phyloP scores from a whole-genome alignment of 495 filamentous ascomycete genomes.

The Trypethelium eluteriae region DNA sequence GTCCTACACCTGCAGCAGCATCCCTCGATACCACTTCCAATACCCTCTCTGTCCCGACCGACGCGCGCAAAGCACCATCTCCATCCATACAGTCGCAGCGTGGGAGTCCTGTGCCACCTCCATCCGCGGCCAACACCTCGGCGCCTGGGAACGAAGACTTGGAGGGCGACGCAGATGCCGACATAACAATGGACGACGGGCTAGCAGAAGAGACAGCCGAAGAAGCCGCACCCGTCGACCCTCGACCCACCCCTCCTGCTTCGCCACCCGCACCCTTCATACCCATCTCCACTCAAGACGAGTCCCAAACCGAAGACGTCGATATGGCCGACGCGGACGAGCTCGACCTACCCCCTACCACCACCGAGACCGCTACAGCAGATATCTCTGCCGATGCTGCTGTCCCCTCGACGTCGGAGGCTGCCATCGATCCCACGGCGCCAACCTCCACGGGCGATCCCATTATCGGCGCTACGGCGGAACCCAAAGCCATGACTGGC shows the following conservation, averaged over 20 bases:
- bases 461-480: not conserved
- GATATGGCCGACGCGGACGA: constrained; percentile 11
- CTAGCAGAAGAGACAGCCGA: constrained; percentile 11
- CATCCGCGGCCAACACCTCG: no score
- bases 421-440: constrained; percentile 10
- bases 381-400: constrained; percentile 27
- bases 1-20: constrained; percentile 34
- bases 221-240: not conserved
- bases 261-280: not conserved
- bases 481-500: not conserved
- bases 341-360: not conserved
- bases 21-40: not conserved
- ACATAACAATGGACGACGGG: constrained; percentile 6
- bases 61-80: constrained; percentile 8
- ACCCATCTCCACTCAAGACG: no score
- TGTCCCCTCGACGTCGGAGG: constrained; percentile 8
- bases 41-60: not conserved
- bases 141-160: constrained; percentile 50
- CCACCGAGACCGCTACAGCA: constrained; percentile 12
- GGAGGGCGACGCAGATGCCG: constrained; percentile 45
- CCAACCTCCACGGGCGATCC: not conserved
- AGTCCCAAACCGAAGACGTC: not conserved
- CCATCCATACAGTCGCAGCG: constrained; percentile 4
- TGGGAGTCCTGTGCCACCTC: constrained; percentile 3
- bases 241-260: not conserved